Base-by-base conservation (phyloP, 2,329 filamentous ascomycete genomes). In the Calonectria henricotiae region DNA sequence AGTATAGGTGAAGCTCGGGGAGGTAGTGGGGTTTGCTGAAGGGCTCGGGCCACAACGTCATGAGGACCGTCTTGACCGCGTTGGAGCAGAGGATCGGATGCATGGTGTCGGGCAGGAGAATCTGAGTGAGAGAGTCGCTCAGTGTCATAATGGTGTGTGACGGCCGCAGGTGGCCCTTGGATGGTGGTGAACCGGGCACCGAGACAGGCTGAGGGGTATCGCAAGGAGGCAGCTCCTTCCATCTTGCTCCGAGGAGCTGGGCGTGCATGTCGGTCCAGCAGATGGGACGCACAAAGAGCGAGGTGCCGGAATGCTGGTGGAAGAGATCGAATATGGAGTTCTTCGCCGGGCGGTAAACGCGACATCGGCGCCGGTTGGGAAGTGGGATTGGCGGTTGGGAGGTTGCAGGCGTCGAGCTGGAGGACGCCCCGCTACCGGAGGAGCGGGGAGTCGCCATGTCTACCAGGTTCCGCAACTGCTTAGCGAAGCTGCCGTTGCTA, bases 261-360 rank as follows among this genome's bases (percentile, higher is more conserved):
- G 82, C 75, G 69, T 90, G 89, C 1, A 82, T 67, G 65, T 89
- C 88, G 17, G 86, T 89, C 89, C 89, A 90, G 75, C 83, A 85
- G 54, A 89, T 85, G 2, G 89, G 89, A 30, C 85, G 83, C 58
- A 87, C 79, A 69, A 86, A 89, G 23, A 90, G 85, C 0, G 85
- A 82, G 0, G 77, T 79, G 49, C 86, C 85, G 39, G 83, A 78
- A 74, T 90, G 76, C 25, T 86, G 81, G 70, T 86, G 84, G 70
- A 90, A 82, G 51, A 88, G 82, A 70, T 87, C 87, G 75, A 85
- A 86, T 25, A 90, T 80, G 0, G 89, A 90, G 23, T 85, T 85
- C 23, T 81, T 79, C 51, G 85, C 83, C 0, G 87, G 85, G 3
- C 80, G 81, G 11, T 77, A 83, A 44, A 83, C 80, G 66, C 78